These are phyloP conservation scores for Magnusiomyces paraingens DNA, from an alignment of 1,139 yeast species.

Conservation along the genomic window DNA sequence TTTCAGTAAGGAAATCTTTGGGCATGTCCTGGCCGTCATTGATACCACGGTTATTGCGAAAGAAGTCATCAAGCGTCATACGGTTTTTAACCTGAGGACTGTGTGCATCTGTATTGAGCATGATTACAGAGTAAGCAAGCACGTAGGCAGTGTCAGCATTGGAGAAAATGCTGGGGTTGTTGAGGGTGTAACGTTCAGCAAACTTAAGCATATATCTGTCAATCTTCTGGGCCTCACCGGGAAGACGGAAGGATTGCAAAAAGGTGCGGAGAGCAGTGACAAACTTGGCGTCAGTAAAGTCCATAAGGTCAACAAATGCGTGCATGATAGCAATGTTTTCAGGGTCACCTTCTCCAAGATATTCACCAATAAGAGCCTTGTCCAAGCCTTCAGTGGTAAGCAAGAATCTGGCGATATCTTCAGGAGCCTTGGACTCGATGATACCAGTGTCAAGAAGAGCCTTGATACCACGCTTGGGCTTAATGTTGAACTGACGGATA, in stretches of 20 bases:
- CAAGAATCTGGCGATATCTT: constrained; percentile 66
- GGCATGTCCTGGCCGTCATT: constrained; percentile 88
- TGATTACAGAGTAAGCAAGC: constrained; percentile 82
- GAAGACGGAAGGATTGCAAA: constrained; percentile 82
- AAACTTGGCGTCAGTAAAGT: constrained; percentile 60
- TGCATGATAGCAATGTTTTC: constrained; percentile 81
- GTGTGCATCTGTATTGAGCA: constrained; percentile 92
- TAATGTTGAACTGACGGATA: constrained; percentile 43
- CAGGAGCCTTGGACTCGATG: constrained; percentile 53
- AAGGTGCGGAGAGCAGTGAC: constrained; percentile 82
- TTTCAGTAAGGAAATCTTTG: constrained; percentile 56
- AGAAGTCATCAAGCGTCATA: constrained; percentile 83
- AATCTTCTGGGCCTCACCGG: constrained; percentile 97
- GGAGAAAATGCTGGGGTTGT: constrained; percentile 78
- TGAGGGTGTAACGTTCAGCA: constrained; percentile 85
- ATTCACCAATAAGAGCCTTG: constrained; percentile 83
- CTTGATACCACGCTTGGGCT: constrained; percentile 74
- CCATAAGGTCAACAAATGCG: constrained; percentile 84
- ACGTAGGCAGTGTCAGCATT: constrained; percentile 94
- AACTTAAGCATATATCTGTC: constrained; percentile 95
- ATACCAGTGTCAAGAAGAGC: constrained; percentile 58
- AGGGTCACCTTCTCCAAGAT: constrained; percentile 82
- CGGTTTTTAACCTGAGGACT: constrained; percentile 77
- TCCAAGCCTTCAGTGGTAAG: constrained; percentile 75
- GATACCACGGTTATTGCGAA: constrained; percentile 84